Percentiles rank a stretch among this genome's conserved stretches.
These are phyloP conservation scores for Colletotrichum lupini DNA, from an alignment of 2,329 filamentous ascomycete genomes.

Conservation along the genomic window DNA sequence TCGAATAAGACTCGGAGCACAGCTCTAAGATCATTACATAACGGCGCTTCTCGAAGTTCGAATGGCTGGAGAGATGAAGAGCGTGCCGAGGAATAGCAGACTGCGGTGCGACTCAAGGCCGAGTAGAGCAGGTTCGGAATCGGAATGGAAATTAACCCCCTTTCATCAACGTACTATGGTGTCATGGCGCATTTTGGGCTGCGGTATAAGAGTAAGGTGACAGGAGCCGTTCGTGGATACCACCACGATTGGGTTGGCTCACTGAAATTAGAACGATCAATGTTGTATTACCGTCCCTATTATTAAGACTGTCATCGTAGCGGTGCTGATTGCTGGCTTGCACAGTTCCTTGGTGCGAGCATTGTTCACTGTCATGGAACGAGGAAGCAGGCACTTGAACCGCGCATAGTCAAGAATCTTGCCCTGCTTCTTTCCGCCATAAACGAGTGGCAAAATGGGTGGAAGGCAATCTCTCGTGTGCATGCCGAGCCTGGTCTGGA, in stretches of 20 bases:
- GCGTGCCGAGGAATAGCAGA: conserved; percentile 11
- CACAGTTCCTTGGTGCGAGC: not conserved
- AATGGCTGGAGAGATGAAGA: conserved; percentile 28
- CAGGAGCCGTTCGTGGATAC: not conserved
- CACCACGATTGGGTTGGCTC: not conserved
- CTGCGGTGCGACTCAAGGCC: not conserved
- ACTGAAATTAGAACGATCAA: not conserved
- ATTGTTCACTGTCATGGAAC: not conserved
- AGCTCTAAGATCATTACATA: conserved; percentile 38
- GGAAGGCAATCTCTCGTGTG: not conserved
- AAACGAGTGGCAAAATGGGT: not conserved
- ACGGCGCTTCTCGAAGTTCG: conserved; percentile 18
- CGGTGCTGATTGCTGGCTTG: not conserved
- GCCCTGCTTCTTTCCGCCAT: not conserved
- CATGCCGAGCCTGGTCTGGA: not conserved
- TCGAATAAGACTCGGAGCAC: conserved; percentile 39
- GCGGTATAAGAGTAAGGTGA: not conserved
- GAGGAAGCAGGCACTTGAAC: not conserved
- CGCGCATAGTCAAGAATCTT: not conserved
- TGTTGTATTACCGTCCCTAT: not conserved
- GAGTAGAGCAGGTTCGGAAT: conserved; percentile 7
- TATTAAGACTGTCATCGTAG: not conserved
- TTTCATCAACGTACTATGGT: conserved; percentile 23
- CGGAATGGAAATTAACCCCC: conserved; percentile 19
- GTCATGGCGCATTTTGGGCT: conserved; percentile 15